Evolutionary conservation across 495 filamentous ascomycete species (phyloP), one percentile per base, ranked within the genome.

Genomic region (Haplographium delicatum): DNA sequence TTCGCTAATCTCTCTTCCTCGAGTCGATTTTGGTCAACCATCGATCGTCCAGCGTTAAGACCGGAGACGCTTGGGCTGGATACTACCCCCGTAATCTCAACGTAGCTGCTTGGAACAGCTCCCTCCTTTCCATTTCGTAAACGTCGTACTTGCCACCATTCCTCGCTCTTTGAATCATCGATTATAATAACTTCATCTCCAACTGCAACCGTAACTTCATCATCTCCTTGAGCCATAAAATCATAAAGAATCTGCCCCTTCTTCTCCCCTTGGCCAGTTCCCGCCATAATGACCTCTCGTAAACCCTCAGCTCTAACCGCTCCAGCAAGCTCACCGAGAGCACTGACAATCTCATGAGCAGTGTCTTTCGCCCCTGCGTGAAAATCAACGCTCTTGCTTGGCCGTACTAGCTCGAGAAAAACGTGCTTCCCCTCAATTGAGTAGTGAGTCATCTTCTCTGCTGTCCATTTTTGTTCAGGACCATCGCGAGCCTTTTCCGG

Each of bases 361-460:
- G 91, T 95, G 64, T 97, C 91, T 65, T 97, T 99, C 9, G 93
- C 89, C 15, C 93, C 93, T 23, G 93, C 94, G 65, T 99, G 93
- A 53, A 99, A 91, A 66, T 99, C 93, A 42, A 95, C 69, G 60
- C 89, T 96, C 68, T 87, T 95, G 62, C 86, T 94, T 7, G 93
- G 93, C 27, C 85, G 72, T 33, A 96, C 83, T 27, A 97, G 74
- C 63, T 97, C 93, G 53, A 99, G 71, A 62, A 99, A 99, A 13
- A 99, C 86, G 66, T 97, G 93, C 63, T 99, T 99, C 13, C 91
- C 91, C 72, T 99, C 93, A 38, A 94, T 88, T 9, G 89, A 95
- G 69, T 99, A 97, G 65, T 95, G 86, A 13, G 82, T 88, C 65
- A 99, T 81, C 63, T 88, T 91, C 26, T 96, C 89, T 0, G 90